phyloP scores from a whole-genome alignment of 495 filamentous ascomycete species.

The Lasiosphaeris hirsuta region DNA sequence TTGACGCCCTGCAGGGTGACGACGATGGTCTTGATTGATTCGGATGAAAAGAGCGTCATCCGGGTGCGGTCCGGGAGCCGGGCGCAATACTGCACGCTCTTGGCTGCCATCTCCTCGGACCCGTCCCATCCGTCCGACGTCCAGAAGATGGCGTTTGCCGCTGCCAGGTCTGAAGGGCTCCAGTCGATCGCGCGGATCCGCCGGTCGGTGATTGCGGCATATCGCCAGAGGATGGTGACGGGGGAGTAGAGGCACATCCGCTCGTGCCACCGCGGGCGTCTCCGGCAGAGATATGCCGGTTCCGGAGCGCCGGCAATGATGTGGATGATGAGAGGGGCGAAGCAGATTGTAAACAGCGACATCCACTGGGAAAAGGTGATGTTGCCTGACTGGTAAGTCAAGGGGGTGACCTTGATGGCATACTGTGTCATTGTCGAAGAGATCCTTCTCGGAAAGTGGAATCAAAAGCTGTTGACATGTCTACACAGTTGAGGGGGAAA shows the following conservation, averaged over 20 bases:
- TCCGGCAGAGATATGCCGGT: constrained; percentile 13
- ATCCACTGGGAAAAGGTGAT: constrained; percentile 26
- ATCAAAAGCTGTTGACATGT: too few relatives aligned
- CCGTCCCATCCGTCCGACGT: constrained; percentile 31
- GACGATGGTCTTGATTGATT: constrained; percentile 19
- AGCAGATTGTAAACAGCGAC: constrained; percentile 28
- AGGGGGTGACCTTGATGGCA: not conserved
- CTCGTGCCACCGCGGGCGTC: constrained; percentile 17
- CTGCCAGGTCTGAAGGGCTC: constrained; percentile 22
- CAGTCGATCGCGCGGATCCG: constrained; percentile 27
- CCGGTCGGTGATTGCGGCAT: constrained; percentile 30
- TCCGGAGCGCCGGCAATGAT: constrained; percentile 22
- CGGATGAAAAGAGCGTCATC: constrained; percentile 12
- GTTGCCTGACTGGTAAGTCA: not conserved
- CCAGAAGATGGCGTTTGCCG: constrained; percentile 33
- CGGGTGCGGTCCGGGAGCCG: constrained; percentile 13
- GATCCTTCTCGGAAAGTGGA: too few relatives aligned
- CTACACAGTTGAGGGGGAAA: too few relatives aligned
- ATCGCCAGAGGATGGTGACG: constrained; percentile 35
- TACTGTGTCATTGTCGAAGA: too few relatives aligned
- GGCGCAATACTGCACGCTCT: constrained; percentile 13
- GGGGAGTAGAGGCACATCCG: constrained; percentile 31
- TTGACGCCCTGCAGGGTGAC: constrained; percentile 18
- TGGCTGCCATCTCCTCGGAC: constrained; percentile 26
- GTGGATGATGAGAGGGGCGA: constrained; percentile 31